Evolutionary conservation across 1,284 basidiomycete genomes (phyloP), one percentile per base, ranked within the genome.

Genomic region (Termitomyces sp.): DNA sequence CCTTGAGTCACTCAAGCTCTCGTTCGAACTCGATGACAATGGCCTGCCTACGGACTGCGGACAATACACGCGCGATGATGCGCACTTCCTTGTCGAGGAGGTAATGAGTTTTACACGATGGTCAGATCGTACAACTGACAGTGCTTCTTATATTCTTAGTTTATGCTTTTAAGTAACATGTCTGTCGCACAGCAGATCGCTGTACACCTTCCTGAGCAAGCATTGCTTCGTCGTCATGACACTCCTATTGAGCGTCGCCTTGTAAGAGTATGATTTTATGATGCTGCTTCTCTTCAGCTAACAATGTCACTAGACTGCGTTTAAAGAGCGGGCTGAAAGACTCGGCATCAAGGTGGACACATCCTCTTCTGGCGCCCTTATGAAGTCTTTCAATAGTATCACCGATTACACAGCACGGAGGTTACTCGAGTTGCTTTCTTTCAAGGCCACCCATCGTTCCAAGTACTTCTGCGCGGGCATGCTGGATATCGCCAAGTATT

Each of bases 391-490:
- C 64, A 74, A 88, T 36, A 73, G 78, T 21, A 80, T 99, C 57
- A 68, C 80, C 46, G 86, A 96, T 62, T 81, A 85, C 12, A 82
- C 81, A 54, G 88, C 88, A 57, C 84, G 85, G 54, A 75, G 81
- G 49, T 79, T 93, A 28, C 76, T 98, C 19, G 85, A 94, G 68
- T 68, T 96, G 19, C 77, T 98, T 41, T 84, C 88, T 31, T 88
- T 84, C 68, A 98, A 97, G 71, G 86, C 93, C 17, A 97, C 96
- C 64, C 88, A 89, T 58, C 84, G 86, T 51, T 92, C 97, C 60
- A 95, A 95, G 70, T 98, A 99, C 74, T 99, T 98, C 84, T 99
- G 96, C 69, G 86, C 95, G 26, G 97, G 97, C 61, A 97, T 98
- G 93, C 80, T 99, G 63, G 97, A 99, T 72, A 99, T 99, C 67